Evolutionary conservation across 1,139 yeast species (phyloP).

Genomic region (Yamadazyma triangularis): DNA sequence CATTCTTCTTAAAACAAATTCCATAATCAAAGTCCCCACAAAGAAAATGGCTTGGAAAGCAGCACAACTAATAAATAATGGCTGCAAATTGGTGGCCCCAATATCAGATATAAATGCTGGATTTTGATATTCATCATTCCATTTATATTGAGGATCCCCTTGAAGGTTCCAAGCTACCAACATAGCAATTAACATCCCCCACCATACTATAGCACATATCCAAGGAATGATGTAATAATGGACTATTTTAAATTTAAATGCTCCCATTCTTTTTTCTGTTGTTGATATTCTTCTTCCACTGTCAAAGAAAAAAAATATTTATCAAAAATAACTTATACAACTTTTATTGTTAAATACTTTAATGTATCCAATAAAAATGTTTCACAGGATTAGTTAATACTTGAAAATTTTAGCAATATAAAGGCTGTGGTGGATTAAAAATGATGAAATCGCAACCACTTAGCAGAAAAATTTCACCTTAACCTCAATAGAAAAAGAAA

Average conservation of each 20-base stretch:
- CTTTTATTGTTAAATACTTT: no score
- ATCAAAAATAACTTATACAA: no score
- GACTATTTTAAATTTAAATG: conserved; percentile 23
- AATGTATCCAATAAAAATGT: no score
- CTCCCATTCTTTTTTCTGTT: background rate
- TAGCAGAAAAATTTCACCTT: no score
- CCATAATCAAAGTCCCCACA: conserved; percentile 61
- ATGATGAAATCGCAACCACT: no score
- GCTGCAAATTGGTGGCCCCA: conserved; percentile 81
- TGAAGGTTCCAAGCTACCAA: conserved; percentile 60
- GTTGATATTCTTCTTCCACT: background rate
- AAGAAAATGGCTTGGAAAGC: conserved; percentile 77
- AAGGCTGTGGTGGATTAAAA: no score
- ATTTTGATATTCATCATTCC: conserved; percentile 42
- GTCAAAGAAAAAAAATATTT: no score
- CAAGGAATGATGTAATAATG: conserved; percentile 35
- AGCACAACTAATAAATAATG: conserved; percentile 76
- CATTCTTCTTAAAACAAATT: conserved; percentile 48
- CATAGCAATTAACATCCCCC: conserved; percentile 42
- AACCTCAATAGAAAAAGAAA: no score
- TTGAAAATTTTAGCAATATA: no score
- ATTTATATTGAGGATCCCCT: conserved; percentile 69
- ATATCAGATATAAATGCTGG: conserved; percentile 80
- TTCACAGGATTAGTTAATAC: no score
- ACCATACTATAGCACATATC: conserved; percentile 28